phyloP scores from a whole-genome alignment of 1,284 basidiomycete species.

The Leccinum pachyderme region DNA sequence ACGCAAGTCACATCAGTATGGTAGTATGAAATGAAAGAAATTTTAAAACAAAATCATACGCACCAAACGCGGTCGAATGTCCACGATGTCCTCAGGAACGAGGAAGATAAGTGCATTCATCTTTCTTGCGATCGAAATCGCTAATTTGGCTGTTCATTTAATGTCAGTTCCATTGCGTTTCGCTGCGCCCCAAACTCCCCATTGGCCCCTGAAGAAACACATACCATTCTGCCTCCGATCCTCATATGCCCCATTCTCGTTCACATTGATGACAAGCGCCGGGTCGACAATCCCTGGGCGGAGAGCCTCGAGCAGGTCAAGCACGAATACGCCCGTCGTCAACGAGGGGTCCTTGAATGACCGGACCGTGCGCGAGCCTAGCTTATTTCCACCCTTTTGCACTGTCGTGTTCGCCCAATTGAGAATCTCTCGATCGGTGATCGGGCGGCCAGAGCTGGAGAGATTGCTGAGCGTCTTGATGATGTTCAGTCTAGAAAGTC shows the following conservation, averaged over 20 bases:
- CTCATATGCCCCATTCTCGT: slow-evolving; percentile 75
- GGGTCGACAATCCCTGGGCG: slow-evolving; percentile 96
- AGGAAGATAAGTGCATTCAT: background rate
- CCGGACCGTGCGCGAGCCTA: slow-evolving; percentile 71
- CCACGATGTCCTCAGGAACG: slow-evolving; percentile 32
- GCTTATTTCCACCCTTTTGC: slow-evolving; percentile 54
- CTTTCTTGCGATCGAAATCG: slow-evolving; percentile 62
- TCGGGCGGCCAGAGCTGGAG: slow-evolving; percentile 72
- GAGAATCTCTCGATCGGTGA: slow-evolving; percentile 92
- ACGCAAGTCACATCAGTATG: background rate
- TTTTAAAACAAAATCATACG: slow-evolving; percentile 25
- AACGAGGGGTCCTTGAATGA: slow-evolving; percentile 96
- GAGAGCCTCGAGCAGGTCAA: slow-evolving; percentile 90
- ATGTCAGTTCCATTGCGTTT: slow-evolving; percentile 17
- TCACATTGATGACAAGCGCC: slow-evolving; percentile 66
- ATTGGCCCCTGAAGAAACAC: slow-evolving; percentile 21
- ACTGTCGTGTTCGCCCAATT: slow-evolving; percentile 95
- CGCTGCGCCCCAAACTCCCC: background rate
- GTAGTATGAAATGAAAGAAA: rapidly evolving
- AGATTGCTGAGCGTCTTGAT: slow-evolving; percentile 86
- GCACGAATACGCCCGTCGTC: slow-evolving; percentile 89
- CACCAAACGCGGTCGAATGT: slow-evolving; percentile 59
- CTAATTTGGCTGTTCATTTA: slow-evolving; percentile 75
- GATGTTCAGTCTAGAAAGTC: slow-evolving; percentile 70
- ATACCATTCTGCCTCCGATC: slow-evolving; percentile 90